Base-by-base conservation (phyloP, 495 filamentous ascomycete genomes). In the Astrocystis sublimbata region DNA sequence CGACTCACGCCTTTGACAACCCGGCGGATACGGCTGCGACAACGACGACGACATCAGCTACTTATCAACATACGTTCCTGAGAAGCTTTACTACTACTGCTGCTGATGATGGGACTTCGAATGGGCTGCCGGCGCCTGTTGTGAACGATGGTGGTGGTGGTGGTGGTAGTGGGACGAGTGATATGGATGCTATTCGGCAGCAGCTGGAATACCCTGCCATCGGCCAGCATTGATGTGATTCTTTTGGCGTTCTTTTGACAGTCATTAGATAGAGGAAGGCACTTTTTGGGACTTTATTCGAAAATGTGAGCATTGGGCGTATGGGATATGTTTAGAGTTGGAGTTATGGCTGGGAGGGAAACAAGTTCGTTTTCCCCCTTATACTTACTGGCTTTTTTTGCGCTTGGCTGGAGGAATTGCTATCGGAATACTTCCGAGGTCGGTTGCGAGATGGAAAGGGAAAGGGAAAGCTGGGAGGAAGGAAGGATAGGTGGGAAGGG, bases 1-100 rank as follows among this genome's bases (percentile, higher is more conserved):
- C 58, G 8, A 36, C 58, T 5, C 47, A n/a, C n/a, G n/a, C 58
- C 12, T 26, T 61, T 26, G 36, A n/a, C 28, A 36, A 19, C 49
- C 31, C 77, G 21, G 73, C 73, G 47, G 81, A 80, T 4, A 55
- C 65, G 19, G 63, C 63, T 67, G 64, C 63, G 38, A 67, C 64
- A 58, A 42, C 63, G 6, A 19, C 17, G 19, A 45, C 28, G 47
- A 61, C 58, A 0, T 12, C 47, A 7, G 47, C 38, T 9, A 45
- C 58, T 15, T 45, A 43, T n/a, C 58, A 45, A 1, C 58, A 52
- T 40, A 53, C 58, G 1, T 53, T 61, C 17, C 6, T 49, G 0
- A 41, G 50, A 7, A 53, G 24, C 19, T 53, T 61, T 38, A 17
- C 47, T 1, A 51, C 35, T 17, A n/a, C 47, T n/a, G n/a, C n/a